Conservation (phyloP, 2,329 filamentous ascomycete species). For the Diplodia seriata region DNA sequence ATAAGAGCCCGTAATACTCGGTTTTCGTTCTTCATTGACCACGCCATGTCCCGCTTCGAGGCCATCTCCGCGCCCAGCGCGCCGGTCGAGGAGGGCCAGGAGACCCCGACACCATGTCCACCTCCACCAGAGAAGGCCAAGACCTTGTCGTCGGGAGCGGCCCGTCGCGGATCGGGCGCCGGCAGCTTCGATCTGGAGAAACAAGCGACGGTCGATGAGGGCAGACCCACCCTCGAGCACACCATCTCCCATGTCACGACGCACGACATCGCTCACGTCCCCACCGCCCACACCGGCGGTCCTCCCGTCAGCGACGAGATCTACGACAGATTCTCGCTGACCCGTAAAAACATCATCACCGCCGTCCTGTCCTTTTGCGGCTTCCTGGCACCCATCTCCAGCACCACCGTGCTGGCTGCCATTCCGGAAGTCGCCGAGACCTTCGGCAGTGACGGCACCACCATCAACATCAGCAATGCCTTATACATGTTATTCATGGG, state of each 20-base stretch:
- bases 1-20: neutral
- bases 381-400: constrained; percentile 77
- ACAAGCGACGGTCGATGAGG: constrained; percentile 21
- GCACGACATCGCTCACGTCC: constrained; percentile 26
- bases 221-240: constrained; percentile 41
- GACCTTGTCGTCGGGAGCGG: neutral
- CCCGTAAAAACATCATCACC: constrained; percentile 72
- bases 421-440: constrained; percentile 74
- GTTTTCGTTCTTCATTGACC: neutral
- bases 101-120: neutral
- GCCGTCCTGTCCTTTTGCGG: constrained; percentile 74
- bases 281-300: constrained; percentile 15
- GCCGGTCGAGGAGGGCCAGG: constrained; percentile 10
- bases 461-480: constrained; percentile 78
- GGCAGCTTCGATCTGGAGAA: constrained; percentile 22
- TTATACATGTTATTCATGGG: constrained; percentile 79
- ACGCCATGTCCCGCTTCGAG: constrained; percentile 30
- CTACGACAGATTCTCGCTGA: constrained; percentile 68
- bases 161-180: neutral
- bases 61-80: constrained; percentile 27
- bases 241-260: constrained; percentile 42
- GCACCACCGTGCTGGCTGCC: constrained; percentile 74
- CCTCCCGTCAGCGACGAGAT: constrained; percentile 51
- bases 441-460: constrained; percentile 68
- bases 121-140: constrained; percentile 2